Conservation (phyloP, 805 yeast genomes). For the Candida saitoana region DNA sequence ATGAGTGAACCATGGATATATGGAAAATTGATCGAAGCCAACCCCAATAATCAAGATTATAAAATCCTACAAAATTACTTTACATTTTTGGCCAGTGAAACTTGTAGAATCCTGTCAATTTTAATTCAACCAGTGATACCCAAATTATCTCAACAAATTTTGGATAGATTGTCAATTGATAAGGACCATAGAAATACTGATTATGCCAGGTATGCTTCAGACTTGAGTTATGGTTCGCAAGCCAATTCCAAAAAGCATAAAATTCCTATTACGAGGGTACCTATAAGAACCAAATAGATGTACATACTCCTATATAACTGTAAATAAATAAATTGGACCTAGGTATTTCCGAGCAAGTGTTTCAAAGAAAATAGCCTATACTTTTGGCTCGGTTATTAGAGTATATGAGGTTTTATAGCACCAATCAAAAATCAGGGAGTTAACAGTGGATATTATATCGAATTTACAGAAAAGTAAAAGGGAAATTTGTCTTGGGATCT, state of each 20-base stretch:
- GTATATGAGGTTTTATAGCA: no score
- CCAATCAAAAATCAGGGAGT: no score
- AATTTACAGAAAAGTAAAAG: no score
- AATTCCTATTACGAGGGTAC: slow-evolving; percentile 41
- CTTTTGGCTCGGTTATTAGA: no score
- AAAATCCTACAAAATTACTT: slow-evolving; percentile 40
- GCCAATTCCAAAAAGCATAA: slow-evolving; percentile 49
- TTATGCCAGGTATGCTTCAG: slow-evolving; percentile 53
- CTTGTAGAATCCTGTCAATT: slow-evolving; percentile 62
- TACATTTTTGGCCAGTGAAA: slow-evolving; percentile 66
- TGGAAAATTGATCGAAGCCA: slow-evolving; percentile 21
- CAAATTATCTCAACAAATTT: slow-evolving; percentile 46
- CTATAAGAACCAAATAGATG: slow-evolving; percentile 10
- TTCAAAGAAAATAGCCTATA: no score
- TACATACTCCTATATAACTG: slow-evolving; percentile 4
- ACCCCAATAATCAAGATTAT: slow-evolving; percentile 13
- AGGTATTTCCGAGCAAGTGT: no score
- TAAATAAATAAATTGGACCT: not conserved
- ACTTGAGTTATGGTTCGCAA: slow-evolving; percentile 54
- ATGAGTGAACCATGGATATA: slow-evolving; percentile 71
- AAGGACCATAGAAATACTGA: slow-evolving; percentile 36
- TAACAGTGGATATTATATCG: no score
- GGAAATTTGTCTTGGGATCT: no score
- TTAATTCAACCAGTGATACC: slow-evolving; percentile 75
- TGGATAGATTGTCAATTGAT: slow-evolving; percentile 62